phyloP scores from a whole-genome alignment of 257 asterid species.

The Mitragyna speciosa region DNA sequence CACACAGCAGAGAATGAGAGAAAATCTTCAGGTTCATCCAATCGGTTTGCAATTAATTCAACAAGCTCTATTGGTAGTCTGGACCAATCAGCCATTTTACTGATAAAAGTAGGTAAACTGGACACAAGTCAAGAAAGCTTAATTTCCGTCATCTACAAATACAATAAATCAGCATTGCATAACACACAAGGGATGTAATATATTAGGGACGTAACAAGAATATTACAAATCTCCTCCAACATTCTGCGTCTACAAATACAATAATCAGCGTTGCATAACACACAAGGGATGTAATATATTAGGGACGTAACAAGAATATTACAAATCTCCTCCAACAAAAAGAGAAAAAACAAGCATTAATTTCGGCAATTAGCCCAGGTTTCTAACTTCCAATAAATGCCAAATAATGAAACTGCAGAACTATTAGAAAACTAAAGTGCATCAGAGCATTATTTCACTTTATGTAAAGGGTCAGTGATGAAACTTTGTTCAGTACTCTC shows the following conservation, averaged over 20 bases:
- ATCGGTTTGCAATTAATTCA: conserved; percentile 22
- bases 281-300: no score
- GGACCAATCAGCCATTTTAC: conserved; percentile 25
- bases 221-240: background rate
- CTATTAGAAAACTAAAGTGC: no score
- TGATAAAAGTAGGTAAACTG: background rate
- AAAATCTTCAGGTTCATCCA: conserved; percentile 26
- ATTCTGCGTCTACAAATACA: background rate
- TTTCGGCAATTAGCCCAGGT: no score
- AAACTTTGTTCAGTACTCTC: no score
- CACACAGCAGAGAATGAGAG: conserved; percentile 23
- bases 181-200: no score
- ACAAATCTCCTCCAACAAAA: background rate
- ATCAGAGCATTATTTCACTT: no score
- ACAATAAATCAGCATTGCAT: background rate
- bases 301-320: no score
- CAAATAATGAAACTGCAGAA: no score
- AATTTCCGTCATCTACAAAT: background rate
- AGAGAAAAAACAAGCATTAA: background rate
- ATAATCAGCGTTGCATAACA: background rate
- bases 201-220: no score
- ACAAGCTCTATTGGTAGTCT: conserved; percentile 28
- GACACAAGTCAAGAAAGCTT: background rate
- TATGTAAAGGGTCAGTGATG: no score
- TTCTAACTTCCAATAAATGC: no score